phyloP scores from a whole-genome alignment of 164 flowering plant species.

The Sextonia rubra region DNA sequence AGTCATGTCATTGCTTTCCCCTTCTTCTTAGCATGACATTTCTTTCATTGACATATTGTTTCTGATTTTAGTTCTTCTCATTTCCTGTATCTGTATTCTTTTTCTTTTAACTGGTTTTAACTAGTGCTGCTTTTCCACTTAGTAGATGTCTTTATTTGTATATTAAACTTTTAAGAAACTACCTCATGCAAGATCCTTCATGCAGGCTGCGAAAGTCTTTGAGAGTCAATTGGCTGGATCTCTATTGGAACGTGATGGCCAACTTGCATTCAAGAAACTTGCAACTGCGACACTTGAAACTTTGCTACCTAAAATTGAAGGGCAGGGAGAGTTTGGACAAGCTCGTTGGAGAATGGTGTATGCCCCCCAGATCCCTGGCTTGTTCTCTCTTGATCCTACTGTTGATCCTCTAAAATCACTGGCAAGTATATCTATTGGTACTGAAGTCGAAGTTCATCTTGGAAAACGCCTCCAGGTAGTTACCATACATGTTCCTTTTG shows the following conservation, averaged over 20 bases:
- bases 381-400: conserved; percentile 79
- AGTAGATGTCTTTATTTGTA: not conserved
- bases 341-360: conserved; percentile 97
- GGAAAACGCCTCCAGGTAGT: conserved; percentile 96
- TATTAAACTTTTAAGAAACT: not conserved
- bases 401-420: conserved; percentile 87
- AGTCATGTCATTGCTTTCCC: no score
- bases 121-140: not conserved
- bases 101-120: not conserved
- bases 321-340: conserved; percentile 96
- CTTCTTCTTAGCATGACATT: no score
- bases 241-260: conserved; percentile 92
- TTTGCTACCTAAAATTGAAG: conserved; percentile 96
- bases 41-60: no score
- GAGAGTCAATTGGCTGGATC: conserved; percentile 95
- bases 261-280: conserved; percentile 95
- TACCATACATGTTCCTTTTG: not conserved
- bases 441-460: conserved; percentile 98
- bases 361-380: conserved; percentile 93
- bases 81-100: no score
- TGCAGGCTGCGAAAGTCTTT: conserved; percentile 92
- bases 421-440: conserved; percentile 86
- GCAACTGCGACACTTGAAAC: conserved; percentile 93
- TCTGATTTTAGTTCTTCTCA: no score
- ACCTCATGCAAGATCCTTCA: conserved; percentile 2